Base-by-base conservation (phyloP, 2,329 filamentous ascomycete species). In the Didymella exigua region DNA sequence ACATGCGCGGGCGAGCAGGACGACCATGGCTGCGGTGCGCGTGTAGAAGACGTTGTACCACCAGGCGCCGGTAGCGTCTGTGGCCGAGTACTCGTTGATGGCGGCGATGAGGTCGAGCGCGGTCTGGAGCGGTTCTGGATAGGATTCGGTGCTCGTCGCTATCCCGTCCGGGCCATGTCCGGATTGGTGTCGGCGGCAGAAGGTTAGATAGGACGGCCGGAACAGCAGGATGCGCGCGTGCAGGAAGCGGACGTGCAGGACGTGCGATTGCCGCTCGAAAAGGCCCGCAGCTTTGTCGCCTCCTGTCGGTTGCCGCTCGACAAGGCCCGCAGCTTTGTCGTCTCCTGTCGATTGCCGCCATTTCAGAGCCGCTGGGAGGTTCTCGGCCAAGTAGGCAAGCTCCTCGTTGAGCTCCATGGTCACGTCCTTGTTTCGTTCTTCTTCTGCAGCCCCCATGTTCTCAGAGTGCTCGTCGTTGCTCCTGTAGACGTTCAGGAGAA, bases 31-130 rank as follows among this genome's bases (percentile, higher is more conserved):
- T 2, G 55, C 55, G 10, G 50, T 31, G 9, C 55, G 43, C 10
- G 42, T 58, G 33, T 58, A 58, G 30, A 58, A 58, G 16, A 58
- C 41, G 36, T 58, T 58, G 37, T 58, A 58, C 55, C 55, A 58
- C 49, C 50, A 58, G 1, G 55, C 55, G 8, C 55, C 55, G 4
- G 55, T 58, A 11, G 41, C 45, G 9, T 47, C 40, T 0, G 50
- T 54, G 2, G 50, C 33, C 0, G 55, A 54, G 24, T 58, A 54
- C 9, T 14, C 11, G 6, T 33, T 46, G 18, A 56, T 36, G 5
- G 46, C 18, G 11, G 9, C 27, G 9, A 52, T 41, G 11, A 53
- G 43, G 16, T 48, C 48, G 7, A 48, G 18, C 4, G 49, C 48
- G 9, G 48, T 41, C 1, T 10, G 30, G 11, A 48, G 14, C 13